Conservation (phyloP, 768 basidiomycete species). For the Psilocybe tampanensis region DNA sequence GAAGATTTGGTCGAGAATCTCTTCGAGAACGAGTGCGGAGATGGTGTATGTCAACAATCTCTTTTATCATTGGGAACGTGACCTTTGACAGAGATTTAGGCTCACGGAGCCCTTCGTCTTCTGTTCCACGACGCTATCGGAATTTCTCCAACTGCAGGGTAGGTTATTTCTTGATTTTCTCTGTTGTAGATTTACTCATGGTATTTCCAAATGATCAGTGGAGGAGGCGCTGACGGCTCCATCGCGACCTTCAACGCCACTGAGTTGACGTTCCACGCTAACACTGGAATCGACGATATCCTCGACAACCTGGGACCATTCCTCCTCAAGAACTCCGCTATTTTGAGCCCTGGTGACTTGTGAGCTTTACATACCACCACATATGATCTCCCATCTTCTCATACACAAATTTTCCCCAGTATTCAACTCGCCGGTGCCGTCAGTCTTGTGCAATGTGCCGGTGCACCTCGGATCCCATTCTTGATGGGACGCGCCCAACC, state of each 20-base stretch:
- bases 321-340: slow-evolving; percentile 20
- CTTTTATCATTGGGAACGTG: background rate
- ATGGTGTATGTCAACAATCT: background rate
- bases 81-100: slow-evolving; percentile 12
- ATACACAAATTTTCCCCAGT: slow-evolving; percentile 27
- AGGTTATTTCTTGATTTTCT: slow-evolving; percentile 2
- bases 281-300: slow-evolving; percentile 45
- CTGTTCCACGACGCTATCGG: slow-evolving; percentile 48
- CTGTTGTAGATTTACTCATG: background rate
- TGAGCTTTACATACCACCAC: slow-evolving; percentile 21
- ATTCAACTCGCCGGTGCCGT: slow-evolving; percentile 52
- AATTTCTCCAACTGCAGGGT: slow-evolving; percentile 38
- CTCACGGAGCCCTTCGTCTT: slow-evolving; percentile 33
- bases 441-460: slow-evolving; percentile 42
- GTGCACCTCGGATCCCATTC: slow-evolving; percentile 46
- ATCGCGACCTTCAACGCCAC: slow-evolving; percentile 46
- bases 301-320: slow-evolving; percentile 33
- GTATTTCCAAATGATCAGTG: slow-evolving; percentile 21
- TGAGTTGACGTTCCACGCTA: slow-evolving; percentile 45
- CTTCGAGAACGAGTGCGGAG: slow-evolving; percentile 12
- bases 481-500: slow-evolving; percentile 38
- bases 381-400: background rate
- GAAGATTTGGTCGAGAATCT: slow-evolving; percentile 9
- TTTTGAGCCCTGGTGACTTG: slow-evolving; percentile 47
- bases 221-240: slow-evolving; percentile 52